Evolutionary conservation across 2,329 filamentous ascomycete species (phyloP), one percentile per base, ranked within the genome.

Genomic region (Colletotrichum sp.): DNA sequence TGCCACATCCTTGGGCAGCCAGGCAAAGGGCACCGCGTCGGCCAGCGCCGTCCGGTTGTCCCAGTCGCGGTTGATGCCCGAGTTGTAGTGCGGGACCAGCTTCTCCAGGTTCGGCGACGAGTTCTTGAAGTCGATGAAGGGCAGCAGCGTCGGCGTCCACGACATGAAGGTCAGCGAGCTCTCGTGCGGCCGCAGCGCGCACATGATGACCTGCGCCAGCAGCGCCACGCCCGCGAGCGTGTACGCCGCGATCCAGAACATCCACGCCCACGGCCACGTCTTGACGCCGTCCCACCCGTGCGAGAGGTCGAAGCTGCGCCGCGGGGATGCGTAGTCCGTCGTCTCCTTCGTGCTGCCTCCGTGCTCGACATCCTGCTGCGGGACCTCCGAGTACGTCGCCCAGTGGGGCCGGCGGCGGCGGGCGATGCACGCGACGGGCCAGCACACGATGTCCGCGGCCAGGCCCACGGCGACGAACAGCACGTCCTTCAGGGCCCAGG

Each of bases 131-230:
- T 85, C 83, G 24, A 84, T 79, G 36, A 84, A 81, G 1, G 83
- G 83, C 7, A 84, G 71, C 4, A 84, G 59, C 3, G 78, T 78
- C 4, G 81, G 73, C 1, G 83, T 84, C 81, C 83, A 85, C 0
- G 83, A 85, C 69, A 85, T 78, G 76, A 83, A 85, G 8, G 79
- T 78, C 13, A 85, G 73, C 3, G 83, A 81, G 65, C 78, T 78
- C 26, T 83, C 80, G 14, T 77, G 59, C 0, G 83, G 83, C 12
- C 83, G 80, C 16, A 79, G 63, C 48, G 18, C 18, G 65, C 65
- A 68, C 65, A 68, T 68, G 16, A 82, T 38, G 10, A 79, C 26
- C 43, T 81, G 79, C 13, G 76, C 77, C 1, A 79, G 21, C n/a
- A 82, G 55, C 0, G 43, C 52, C 7, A 76, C 24, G 16, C 52